Percentiles rank a stretch among this genome's conserved stretches.
These are phyloP conservation scores for Tieghemiomyces parasiticus DNA, from an alignment of 192 early-diverging fungal genomes.

Conservation along the genomic window DNA sequence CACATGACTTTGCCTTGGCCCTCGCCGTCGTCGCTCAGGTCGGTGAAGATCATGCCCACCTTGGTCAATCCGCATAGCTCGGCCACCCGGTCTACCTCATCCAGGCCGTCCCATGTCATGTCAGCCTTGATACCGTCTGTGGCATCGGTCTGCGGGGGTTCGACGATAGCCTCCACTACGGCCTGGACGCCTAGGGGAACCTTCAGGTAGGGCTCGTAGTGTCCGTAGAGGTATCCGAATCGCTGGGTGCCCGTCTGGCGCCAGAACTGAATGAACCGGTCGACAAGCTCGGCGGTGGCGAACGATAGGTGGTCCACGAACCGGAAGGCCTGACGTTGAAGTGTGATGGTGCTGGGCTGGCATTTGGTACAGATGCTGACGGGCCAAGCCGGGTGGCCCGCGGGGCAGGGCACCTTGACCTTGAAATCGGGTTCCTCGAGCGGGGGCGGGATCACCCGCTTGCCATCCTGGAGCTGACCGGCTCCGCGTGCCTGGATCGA, in stretches of 20 bases:
- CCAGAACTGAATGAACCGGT: conserved; percentile 79
- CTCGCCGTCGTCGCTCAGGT: conserved; percentile 66
- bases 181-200: conserved; percentile 95
- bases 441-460: conserved; percentile 33
- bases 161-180: conserved; percentile 85
- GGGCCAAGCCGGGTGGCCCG: conserved; percentile 79
- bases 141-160: conserved; percentile 74
- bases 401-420: conserved; percentile 66
- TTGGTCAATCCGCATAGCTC: conserved; percentile 44
- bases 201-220: conserved; percentile 75
- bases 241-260: conserved; percentile 72
- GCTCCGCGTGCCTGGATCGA: background rate
- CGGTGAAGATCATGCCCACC: conserved; percentile 91
- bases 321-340: conserved; percentile 81
- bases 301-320: conserved; percentile 98
- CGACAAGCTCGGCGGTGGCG: conserved; percentile 59
- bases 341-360: conserved; percentile 82
- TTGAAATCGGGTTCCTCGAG: conserved; percentile 70
- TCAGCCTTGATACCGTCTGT: conserved; percentile 53
- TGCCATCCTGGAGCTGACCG: background rate
- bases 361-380: conserved; percentile 95
- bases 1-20: conserved; percentile 67
- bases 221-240: conserved; percentile 88
- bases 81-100: conserved; percentile 38
- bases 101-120: conserved; percentile 39